Conservation (phyloP, 176 grass and related monocot species). For the Alloteropsis semialata region DNA sequence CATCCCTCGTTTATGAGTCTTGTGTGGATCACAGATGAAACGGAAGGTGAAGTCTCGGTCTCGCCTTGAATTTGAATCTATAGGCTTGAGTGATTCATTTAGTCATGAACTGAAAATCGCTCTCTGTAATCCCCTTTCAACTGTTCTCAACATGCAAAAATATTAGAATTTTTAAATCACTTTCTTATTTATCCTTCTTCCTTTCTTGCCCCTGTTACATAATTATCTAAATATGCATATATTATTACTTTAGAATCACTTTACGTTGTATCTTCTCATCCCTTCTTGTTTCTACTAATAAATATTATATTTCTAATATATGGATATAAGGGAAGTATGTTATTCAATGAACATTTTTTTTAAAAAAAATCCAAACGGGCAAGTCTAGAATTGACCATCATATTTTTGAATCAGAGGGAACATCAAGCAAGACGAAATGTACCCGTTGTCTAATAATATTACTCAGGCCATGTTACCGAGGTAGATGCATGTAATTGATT, state of each 20-base stretch:
- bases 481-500: neutral
- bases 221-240: too few species aligned
- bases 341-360: too few species aligned
- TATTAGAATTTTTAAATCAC: too few species aligned
- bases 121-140: neutral
- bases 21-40: neutral
- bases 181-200: neutral
- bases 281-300: too few species aligned
- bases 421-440: neutral
- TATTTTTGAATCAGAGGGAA: neutral
- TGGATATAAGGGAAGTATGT: too few species aligned
- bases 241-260: too few species aligned
- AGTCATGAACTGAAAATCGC: neutral
- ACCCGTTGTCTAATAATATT: neutral
- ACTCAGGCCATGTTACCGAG: neutral
- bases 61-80: neutral
- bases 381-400: neutral
- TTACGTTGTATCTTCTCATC: too few species aligned
- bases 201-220: neutral
- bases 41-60: neutral
- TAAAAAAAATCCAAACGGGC: neutral
- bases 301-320: too few species aligned
- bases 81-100: neutral
- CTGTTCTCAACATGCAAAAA: neutral
- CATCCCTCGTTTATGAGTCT: neutral